Percentiles rank a stretch among this genome's conserved stretches.
Evolutionary conservation across 1,284 basidiomycete genomes (phyloP).

Genomic region (Omphalotus olearius): DNA sequence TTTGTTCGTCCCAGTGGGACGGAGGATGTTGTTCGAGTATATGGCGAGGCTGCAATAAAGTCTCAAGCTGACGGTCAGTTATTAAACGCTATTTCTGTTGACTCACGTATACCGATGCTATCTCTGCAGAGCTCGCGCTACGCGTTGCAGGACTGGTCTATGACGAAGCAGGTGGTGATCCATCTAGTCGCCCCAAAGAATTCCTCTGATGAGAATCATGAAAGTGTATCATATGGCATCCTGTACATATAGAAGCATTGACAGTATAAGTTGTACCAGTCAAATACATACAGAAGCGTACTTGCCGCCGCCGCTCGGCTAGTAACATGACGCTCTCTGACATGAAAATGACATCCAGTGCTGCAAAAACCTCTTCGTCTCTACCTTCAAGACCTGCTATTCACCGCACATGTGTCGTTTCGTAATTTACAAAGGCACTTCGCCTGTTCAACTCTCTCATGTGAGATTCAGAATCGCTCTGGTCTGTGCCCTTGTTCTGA

Average conservation of each 20-base stretch:
- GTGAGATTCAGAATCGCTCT: slow-evolving; percentile 31
- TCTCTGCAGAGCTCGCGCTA: slow-evolving; percentile 66
- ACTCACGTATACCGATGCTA: slow-evolving; percentile 1
- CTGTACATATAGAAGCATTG: too few species aligned
- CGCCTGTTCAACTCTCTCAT: slow-evolving; percentile 85
- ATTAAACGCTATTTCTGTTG: slow-evolving; percentile 4
- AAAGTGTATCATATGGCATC: too few species aligned
- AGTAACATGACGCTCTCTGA: not conserved
- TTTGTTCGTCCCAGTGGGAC: slow-evolving; percentile 98
- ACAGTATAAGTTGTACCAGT: not conserved
- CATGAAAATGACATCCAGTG: not conserved
- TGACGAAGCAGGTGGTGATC: slow-evolving; percentile 73
- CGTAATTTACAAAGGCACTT: slow-evolving; percentile 88
- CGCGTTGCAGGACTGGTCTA: slow-evolving; percentile 82
- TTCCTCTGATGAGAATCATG: slow-evolving; percentile 39
- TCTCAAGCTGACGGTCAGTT: slow-evolving; percentile 79
- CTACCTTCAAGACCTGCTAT: not conserved
- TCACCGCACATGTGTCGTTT: slow-evolving; percentile 72
- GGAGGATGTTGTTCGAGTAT: slow-evolving; percentile 97
- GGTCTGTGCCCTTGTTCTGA: slow-evolving; percentile 5
- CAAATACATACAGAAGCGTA: not conserved
- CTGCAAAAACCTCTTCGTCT: not conserved
- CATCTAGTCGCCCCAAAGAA: slow-evolving; percentile 61
- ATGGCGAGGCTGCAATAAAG: slow-evolving; percentile 84
- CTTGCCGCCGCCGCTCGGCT: not conserved